Evolutionary conservation across 805 yeast genomes (phyloP).

Genomic region (Wickerhamomyces canadensis): DNA sequence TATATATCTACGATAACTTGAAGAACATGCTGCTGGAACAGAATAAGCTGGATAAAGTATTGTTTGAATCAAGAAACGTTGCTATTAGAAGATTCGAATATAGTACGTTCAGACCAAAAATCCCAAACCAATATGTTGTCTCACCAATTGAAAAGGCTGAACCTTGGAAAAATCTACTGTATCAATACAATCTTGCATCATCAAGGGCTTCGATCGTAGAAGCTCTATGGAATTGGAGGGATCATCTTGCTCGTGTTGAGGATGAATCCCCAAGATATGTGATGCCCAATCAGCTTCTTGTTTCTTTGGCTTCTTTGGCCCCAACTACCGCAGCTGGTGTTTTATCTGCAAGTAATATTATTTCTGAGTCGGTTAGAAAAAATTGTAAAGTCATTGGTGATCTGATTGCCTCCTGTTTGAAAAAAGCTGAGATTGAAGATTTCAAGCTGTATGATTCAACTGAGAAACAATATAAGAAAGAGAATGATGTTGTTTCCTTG

Average conservation of each 20-base stretch:
- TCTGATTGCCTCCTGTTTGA: constrained; percentile 36
- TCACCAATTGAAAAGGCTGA: constrained; percentile 50
- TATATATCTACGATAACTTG: constrained; percentile 73
- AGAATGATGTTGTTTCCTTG: constrained; percentile 4
- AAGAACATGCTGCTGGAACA: constrained; percentile 53
- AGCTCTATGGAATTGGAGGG: constrained; percentile 79
- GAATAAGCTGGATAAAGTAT: constrained; percentile 52
- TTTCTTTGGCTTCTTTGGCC: constrained; percentile 48
- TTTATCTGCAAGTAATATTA: constrained; percentile 37
- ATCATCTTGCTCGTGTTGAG: constrained; percentile 57
- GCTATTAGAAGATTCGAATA: constrained; percentile 81
- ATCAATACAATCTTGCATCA: constrained; percentile 57
- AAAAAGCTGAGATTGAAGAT: constrained; percentile 29
- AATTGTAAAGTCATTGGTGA: constrained; percentile 53
- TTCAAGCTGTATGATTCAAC: constrained; percentile 25
- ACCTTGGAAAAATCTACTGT: constrained; percentile 62
- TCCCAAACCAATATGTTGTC: constrained; percentile 30
- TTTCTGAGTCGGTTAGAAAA: constrained; percentile 51
- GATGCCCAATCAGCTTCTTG: constrained; percentile 76
- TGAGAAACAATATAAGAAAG: neutral
- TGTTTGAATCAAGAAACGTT: constrained; percentile 70
- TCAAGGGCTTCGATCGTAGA: constrained; percentile 51
- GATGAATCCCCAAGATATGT: constrained; percentile 85
- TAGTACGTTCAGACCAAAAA: constrained; percentile 51
- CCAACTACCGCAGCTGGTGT: constrained; percentile 60